Percentiles rank a stretch among this genome's conserved stretches.
Evolutionary conservation across 306 rosid genomes (phyloP).

Genomic region (Vigna trinervia): DNA sequence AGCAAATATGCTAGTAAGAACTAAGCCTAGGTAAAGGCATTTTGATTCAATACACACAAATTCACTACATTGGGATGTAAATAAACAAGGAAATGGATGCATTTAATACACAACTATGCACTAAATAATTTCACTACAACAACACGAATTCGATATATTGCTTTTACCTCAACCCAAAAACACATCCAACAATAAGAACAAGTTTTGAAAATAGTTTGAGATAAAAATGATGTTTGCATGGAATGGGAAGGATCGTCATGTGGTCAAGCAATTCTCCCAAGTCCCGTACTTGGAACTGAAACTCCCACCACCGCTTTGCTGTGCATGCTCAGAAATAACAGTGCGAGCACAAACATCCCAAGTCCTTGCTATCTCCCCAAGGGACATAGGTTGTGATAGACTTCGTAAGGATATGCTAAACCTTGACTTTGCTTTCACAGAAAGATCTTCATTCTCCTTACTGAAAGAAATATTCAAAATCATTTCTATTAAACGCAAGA

Average conservation of each 20-base stretch:
- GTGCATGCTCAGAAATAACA: conserved; percentile 86
- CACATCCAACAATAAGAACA: conserved; percentile 7
- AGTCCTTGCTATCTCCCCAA: conserved; percentile 83
- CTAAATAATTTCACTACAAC: conserved; percentile 16
- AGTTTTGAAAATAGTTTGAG: conserved; percentile 17
- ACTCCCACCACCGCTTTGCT: conserved; percentile 96
- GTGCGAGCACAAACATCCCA: conserved; percentile 96
- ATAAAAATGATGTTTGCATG: not conserved
- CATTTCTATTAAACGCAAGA: conserved; percentile 37
- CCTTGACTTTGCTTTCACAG: conserved; percentile 81
- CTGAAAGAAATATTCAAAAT: conserved; percentile 53
- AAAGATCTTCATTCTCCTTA: conserved; percentile 89
- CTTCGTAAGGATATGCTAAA: conserved; percentile 84
- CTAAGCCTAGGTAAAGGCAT: not conserved
- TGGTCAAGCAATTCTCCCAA: conserved; percentile 86
- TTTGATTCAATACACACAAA: conserved; percentile 33
- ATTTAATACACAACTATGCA: conserved; percentile 2
- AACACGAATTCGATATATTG: not conserved
- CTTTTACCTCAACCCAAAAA: not conserved
- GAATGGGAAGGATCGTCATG: conserved; percentile 42
- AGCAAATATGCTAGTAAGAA: not conserved
- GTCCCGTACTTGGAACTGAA: conserved; percentile 92
- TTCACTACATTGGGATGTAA: not conserved
- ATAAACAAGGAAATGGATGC: conserved; percentile 19
- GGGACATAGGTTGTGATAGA: conserved; percentile 93